Evolutionary conservation across 768 basidiomycete species (phyloP), one percentile per base, ranked within the genome.

Genomic region (Mycena olivaceomarginata): DNA sequence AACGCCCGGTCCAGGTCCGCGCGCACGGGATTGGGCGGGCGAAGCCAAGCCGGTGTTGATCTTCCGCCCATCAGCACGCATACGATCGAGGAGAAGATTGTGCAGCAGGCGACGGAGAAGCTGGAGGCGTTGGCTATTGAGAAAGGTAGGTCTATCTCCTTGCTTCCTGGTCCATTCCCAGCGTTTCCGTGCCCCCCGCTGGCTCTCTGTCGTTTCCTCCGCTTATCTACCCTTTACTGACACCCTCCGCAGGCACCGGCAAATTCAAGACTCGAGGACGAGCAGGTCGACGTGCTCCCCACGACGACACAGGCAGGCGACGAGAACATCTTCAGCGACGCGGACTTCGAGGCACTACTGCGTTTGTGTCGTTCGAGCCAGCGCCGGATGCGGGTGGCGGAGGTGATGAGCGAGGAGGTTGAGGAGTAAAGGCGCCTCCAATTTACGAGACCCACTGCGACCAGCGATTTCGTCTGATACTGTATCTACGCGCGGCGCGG

Each of bases 11-110:
- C 0, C 96, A 97, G 83, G 98, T 98, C 80, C 91, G 98, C 48
- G 97, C 97, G 0, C 98, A 99, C 85, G 93, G 98, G 13, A 99
- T 99, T 65, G 98, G 98, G 1, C 98, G 99, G 86, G 98, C 93
- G 43, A 45, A 45, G 43, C 43, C 43, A 93, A 89, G 78, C 97
- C 97, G 0, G 97, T 98, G 68, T 89, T 98, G 62, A 93, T 98
- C 72, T 98, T 96, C 87, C 90, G 98, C 51, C 98, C 5, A 92
- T 98, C 51, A 94, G 93, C 22, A 93, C 92, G 8, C 94, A 97
- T 84, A 98, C 97, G 3, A 90, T 99, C 80, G 98, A 99, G 87
- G 95, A 94, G 51, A 94, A 93, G 84, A 97, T 99, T 81, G 93
- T 99, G 90, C 92, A 96, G 82, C 91, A 93, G n/a, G 96, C 96